Percentiles rank a stretch among this genome's conserved stretches.
These are phyloP conservation scores for barley (Hordeum vulgare) DNA, from an alignment of 176 grass and related monocot species.

Conservation along the genomic window MorexV3_pseudomolecules_assembly NC_058522.1:511220437-511220936, in stretches of 20 bases:
- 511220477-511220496: neutral
- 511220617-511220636: neutral
- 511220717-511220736: neutral
- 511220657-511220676: neutral
- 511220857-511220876: no score
- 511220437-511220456: neutral
- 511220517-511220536: neutral
- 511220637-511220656: neutral
- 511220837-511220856: no score
- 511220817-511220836: neutral
- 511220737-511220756: neutral
- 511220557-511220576: no score
- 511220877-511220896: no score
- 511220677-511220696: neutral
- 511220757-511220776: neutral
- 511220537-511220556: neutral
- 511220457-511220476: no score
- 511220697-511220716: neutral
- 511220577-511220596: no score
- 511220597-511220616: no score
- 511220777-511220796: neutral
- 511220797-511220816: neutral
- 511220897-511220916: no score
- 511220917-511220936: no score
- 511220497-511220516: neutral